Evolutionary conservation across 495 filamentous ascomycete genomes (phyloP), one percentile per base, ranked within the genome.

Genomic region (Aspergillus coremiiformis): DNA sequence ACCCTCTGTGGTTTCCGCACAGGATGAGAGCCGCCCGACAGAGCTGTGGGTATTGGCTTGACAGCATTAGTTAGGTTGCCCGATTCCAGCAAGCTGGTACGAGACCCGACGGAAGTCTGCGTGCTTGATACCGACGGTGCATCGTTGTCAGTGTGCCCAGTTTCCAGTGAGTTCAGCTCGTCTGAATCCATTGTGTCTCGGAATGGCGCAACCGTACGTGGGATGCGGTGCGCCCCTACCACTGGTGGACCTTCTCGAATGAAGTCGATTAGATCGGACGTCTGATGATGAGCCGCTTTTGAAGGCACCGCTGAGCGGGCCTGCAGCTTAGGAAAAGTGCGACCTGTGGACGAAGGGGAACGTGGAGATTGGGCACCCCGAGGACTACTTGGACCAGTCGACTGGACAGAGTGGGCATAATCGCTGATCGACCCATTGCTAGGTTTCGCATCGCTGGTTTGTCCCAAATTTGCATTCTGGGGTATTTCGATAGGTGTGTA

Each of bases 221-320:
- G 85, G 56, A 91, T 90, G 26, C 87, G 81, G 44, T 79, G 87
- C 47, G 74, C 63, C 23, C 73, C 73, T 9, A 62, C 63, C 47
- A 67, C 73, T 0, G 83, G 81, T 7, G 92, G 84, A 1, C 92
- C 87, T 66, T 87, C 83, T 44, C 90, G 83, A 47, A 98, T 91
- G 69, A 97, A 97, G 60, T 97, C 89, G 46, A 96, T 94, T 33
- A 98, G 69, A 53, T 95, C 93, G 2, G 85, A 84, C 42, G 82
- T 95, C 57, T 82, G 78, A 44, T 83, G 82, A 57, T 82, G 79
- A 42, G 83, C 82, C 37, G 75, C 78, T 23, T 72, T 71, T 21
- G 79, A 70, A 19, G 79, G 74, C 24, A 77, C 71, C n/a, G 89
- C 79, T 54, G 84, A 79, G 15, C 90, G 84, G 53, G 90, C 84